Conservation (phyloP, 2,329 filamentous ascomycete species). For the Ceratocystis eucalypticola region DNA sequence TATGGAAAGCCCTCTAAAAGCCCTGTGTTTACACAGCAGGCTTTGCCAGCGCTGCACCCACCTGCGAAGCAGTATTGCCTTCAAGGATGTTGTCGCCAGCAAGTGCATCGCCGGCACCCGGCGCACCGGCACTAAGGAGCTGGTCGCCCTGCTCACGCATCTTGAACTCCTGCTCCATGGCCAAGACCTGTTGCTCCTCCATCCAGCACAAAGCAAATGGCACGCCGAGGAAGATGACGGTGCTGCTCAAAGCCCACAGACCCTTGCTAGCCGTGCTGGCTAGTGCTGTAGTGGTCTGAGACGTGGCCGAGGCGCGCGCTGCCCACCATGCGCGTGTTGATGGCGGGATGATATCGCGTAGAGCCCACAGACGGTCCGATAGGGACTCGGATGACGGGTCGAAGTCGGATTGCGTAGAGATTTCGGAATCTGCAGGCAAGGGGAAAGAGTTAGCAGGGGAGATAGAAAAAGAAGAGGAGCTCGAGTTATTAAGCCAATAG, state of each 20-base stretch:
- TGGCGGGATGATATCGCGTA: conserved; percentile 64
- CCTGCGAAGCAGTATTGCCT: conserved; percentile 33
- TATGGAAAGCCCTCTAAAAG: too few species aligned
- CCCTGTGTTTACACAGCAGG: conserved; percentile 34
- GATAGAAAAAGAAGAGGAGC: too few species aligned
- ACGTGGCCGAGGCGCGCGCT: conserved; percentile 44
- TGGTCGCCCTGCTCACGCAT: conserved; percentile 88
- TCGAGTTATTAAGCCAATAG: neutral
- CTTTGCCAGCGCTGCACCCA: conserved; percentile 39
- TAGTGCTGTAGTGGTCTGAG: conserved; percentile 36
- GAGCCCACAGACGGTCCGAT: conserved; percentile 54
- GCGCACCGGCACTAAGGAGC: conserved; percentile 37
- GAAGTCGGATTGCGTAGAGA: conserved; percentile 66
- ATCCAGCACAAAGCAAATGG: conserved; percentile 86
- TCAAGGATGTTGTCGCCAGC: conserved; percentile 25
- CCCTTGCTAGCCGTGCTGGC: conserved; percentile 68
- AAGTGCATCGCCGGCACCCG: neutral
- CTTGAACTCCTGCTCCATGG: conserved; percentile 95
- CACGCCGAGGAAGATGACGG: conserved; percentile 76
- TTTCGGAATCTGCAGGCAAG: conserved; percentile 53
- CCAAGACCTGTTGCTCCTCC: conserved; percentile 91
- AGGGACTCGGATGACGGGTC: conserved; percentile 46
- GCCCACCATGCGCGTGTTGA: conserved; percentile 56
- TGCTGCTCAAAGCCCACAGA: conserved; percentile 82
- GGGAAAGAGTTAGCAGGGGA: conserved; percentile 8